Evolutionary conservation across 441 rosid genomes (phyloP).

Genomic region (Corymbia calophylla): DNA sequence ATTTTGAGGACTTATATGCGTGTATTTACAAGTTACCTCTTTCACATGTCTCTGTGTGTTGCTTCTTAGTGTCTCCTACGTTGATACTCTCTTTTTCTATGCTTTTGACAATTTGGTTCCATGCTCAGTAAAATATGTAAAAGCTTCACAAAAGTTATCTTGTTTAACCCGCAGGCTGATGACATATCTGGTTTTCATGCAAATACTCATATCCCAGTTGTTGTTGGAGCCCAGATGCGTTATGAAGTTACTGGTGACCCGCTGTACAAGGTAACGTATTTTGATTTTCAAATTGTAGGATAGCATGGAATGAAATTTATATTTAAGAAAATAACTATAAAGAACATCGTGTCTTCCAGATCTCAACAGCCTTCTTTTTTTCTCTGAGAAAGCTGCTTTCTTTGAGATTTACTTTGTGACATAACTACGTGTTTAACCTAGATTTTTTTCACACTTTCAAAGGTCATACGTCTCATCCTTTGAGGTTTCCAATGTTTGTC

Average conservation of each 20-base stretch:
- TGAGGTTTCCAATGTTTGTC: neutral
- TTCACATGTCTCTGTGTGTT: neutral
- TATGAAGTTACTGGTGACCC: slow-evolving; percentile 89
- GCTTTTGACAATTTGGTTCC: neutral
- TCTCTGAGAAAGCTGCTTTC: neutral
- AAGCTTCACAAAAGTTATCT: neutral
- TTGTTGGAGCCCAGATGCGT: slow-evolving; percentile 83
- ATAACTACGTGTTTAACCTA: neutral
- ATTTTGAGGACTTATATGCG: neutral
- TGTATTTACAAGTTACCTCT: neutral
- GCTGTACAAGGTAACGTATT: slow-evolving; percentile 63
- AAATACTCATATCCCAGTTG: slow-evolving; percentile 91
- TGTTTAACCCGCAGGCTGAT: slow-evolving; percentile 58
- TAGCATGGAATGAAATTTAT: neutral
- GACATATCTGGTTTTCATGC: slow-evolving; percentile 88
- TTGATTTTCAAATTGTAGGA: neutral
- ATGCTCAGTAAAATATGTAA: neutral
- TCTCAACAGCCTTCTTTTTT: neutral
- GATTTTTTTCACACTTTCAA: neutral
- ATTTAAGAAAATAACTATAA: neutral
- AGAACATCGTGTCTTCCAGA: neutral
- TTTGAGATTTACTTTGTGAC: neutral
- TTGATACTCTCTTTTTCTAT: neutral
- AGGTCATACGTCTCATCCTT: neutral
- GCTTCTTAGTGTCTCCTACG: neutral